Percentiles rank a stretch among this genome's conserved stretches.
Conservation (phyloP, 345 rosid species). For the Gossypium rotundifolium region DNA sequence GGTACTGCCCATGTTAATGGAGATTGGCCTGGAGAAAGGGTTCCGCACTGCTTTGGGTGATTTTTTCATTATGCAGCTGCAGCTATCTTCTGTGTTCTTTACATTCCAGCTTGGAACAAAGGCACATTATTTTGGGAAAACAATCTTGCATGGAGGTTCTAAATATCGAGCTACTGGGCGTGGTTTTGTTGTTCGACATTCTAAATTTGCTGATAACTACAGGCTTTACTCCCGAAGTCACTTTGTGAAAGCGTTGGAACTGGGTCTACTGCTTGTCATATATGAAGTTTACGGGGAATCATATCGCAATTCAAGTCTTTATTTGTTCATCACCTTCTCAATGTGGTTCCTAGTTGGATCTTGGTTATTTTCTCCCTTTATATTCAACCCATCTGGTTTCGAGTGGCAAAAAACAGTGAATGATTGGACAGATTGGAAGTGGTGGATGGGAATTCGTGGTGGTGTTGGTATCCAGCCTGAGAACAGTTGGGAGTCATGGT, state of each 20-base stretch:
- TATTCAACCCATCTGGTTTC: constrained; percentile 64
- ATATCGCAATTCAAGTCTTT: constrained; percentile 37
- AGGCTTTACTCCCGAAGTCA: constrained; percentile 65
- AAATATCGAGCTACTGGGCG: constrained; percentile 86
- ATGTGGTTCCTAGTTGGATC: constrained; percentile 63
- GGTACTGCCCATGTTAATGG: constrained; percentile 74
- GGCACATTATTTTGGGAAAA: constrained; percentile 59
- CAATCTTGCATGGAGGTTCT: constrained; percentile 82
- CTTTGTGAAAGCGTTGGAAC: constrained; percentile 60
- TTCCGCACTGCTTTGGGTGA: constrained; percentile 55
- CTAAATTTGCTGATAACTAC: constrained; percentile 75
- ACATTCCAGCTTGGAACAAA: constrained; percentile 69
- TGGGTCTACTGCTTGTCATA: constrained; percentile 52
- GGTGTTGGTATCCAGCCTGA: constrained; percentile 56
- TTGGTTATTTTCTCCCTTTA: constrained; percentile 66
- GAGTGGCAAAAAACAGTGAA: constrained; percentile 69
- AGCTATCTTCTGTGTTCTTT: constrained; percentile 59
- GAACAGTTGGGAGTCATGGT: constrained; percentile 77
- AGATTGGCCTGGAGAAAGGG: constrained; percentile 68
- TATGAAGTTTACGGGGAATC: constrained; percentile 47
- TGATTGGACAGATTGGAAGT: constrained; percentile 74
- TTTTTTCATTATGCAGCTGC: constrained; percentile 63
- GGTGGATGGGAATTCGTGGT: constrained; percentile 52
- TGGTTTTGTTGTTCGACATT: constrained; percentile 85
- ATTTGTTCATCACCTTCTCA: constrained; percentile 44